phyloP scores from a whole-genome alignment of 805 yeast species.

The Lachancea meyersii region DNA sequence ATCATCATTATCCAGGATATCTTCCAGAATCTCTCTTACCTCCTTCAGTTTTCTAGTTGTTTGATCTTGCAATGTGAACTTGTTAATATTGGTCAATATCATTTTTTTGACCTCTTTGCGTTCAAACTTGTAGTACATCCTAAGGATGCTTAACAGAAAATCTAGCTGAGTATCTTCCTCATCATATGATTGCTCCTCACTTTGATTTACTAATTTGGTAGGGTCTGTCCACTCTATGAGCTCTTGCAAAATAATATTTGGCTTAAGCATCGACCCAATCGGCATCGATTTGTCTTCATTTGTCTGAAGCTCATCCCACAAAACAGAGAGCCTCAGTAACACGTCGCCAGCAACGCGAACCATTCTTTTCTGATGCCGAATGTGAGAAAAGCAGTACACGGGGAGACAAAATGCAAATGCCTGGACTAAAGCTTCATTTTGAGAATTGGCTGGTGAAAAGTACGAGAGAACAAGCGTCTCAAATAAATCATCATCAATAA shows the following conservation, averaged over 20 bases:
- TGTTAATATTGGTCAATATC: slow-evolving; percentile 45
- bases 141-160: slow-evolving; percentile 50
- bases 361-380: slow-evolving; percentile 61
- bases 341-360: slow-evolving; percentile 62
- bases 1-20: slow-evolving; percentile 27
- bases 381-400: slow-evolving; percentile 74
- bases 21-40: slow-evolving; percentile 25
- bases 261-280: slow-evolving; percentile 32
- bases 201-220: slow-evolving; percentile 46
- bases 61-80: slow-evolving; percentile 37
- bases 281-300: slow-evolving; percentile 31
- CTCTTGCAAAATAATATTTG: slow-evolving; percentile 58
- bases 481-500: slow-evolving; percentile 63
- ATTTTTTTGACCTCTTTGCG: slow-evolving; percentile 50
- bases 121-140: slow-evolving; percentile 41
- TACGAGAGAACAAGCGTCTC: slow-evolving; percentile 68
- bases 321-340: slow-evolving; percentile 47
- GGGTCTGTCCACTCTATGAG: slow-evolving; percentile 85
- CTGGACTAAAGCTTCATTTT: slow-evolving; percentile 65
- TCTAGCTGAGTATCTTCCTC: slow-evolving; percentile 49
- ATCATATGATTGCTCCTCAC: slow-evolving; percentile 35
- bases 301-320: slow-evolving; percentile 35
- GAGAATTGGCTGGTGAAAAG: slow-evolving; percentile 60
- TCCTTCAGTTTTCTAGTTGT: slow-evolving; percentile 23
- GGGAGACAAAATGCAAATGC: slow-evolving; percentile 84